These are phyloP conservation scores for Hondaea fermentalgiana DNA, from an alignment of 108 stramenopile species.

Conservation along the genomic window DNA sequence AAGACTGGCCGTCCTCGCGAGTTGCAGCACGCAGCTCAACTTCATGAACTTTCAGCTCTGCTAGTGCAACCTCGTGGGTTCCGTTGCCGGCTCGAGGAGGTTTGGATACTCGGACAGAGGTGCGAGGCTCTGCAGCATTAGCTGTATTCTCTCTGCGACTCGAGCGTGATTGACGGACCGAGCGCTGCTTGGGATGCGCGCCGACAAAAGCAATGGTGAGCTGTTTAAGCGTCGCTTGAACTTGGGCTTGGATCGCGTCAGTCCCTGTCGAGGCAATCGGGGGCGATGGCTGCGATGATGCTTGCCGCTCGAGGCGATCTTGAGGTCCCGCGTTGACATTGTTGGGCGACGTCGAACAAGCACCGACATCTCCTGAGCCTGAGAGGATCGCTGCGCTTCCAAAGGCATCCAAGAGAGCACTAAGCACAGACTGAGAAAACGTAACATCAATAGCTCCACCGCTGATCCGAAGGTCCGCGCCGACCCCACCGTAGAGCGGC, in stretches of 20 bases:
- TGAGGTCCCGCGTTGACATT: too few relatives aligned
- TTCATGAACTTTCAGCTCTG: not conserved
- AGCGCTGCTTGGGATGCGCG: not conserved
- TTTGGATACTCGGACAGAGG: too few relatives aligned
- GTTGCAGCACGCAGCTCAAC: not conserved
- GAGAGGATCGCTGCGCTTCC: not conserved
- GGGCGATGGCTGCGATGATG: too few relatives aligned
- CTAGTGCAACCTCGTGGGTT: not conserved
- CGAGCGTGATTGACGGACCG: not conserved
- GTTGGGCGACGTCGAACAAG: too few relatives aligned
- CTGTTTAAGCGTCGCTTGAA: not conserved
- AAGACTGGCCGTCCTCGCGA: not conserved
- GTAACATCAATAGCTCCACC: not conserved
- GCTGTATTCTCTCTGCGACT: not conserved
- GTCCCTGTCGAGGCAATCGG: too few relatives aligned
- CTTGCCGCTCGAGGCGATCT: too few relatives aligned
- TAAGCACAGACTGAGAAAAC: not conserved
- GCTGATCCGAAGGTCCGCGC: not conserved
- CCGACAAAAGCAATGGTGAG: not conserved
- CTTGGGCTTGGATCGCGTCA: not conserved
- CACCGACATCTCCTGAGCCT: too few relatives aligned
- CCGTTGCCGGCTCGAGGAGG: not conserved
- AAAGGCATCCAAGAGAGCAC: not conserved
- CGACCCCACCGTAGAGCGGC: not conserved
- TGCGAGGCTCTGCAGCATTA: too few relatives aligned